Conservation (phyloP, 129 eudicot species). For the Flaveria bidentis region DNA sequence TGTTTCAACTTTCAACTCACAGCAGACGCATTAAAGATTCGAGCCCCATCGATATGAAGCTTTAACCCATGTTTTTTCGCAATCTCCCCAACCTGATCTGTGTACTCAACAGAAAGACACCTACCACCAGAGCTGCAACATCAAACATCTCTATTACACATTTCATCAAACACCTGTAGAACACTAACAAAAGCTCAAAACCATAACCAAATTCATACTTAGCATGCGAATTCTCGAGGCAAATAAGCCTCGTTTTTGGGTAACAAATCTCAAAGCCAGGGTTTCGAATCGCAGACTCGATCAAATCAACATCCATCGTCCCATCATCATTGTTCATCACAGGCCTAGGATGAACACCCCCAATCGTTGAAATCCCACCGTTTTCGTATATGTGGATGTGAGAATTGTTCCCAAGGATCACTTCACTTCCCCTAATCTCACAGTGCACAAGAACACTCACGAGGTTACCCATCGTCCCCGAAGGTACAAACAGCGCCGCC, state of each 20-base stretch:
- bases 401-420: slow-evolving; percentile 76
- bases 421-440: slow-evolving; percentile 90
- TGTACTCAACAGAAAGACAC: slow-evolving; percentile 83
- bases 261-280: slow-evolving; percentile 68
- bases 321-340: slow-evolving; percentile 82
- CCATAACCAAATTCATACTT: slow-evolving; percentile 51
- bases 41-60: slow-evolving; percentile 99
- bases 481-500: slow-evolving; percentile 89
- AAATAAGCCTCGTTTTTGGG: slow-evolving; percentile 84
- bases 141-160: slow-evolving; percentile 23
- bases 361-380: slow-evolving; percentile 97
- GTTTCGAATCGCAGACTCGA: slow-evolving; percentile 77
- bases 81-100: slow-evolving; percentile 80
- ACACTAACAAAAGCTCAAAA: not conserved
- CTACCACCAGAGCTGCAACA: slow-evolving; percentile 85
- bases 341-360: slow-evolving; percentile 95
- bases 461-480: slow-evolving; percentile 98
- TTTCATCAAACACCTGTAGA: slow-evolving; percentile 15
- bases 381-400: slow-evolving; percentile 93
- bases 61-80: slow-evolving; percentile 82
- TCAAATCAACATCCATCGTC: slow-evolving; percentile 69
- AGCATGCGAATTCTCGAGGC: slow-evolving; percentile 93
- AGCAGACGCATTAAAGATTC: slow-evolving; percentile 80
- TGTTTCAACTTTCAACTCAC: slow-evolving; percentile 56
- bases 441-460: slow-evolving; percentile 88